Conservation (phyloP, 2,329 filamentous ascomycete species). For the Cryphonectria japonica region DNA sequence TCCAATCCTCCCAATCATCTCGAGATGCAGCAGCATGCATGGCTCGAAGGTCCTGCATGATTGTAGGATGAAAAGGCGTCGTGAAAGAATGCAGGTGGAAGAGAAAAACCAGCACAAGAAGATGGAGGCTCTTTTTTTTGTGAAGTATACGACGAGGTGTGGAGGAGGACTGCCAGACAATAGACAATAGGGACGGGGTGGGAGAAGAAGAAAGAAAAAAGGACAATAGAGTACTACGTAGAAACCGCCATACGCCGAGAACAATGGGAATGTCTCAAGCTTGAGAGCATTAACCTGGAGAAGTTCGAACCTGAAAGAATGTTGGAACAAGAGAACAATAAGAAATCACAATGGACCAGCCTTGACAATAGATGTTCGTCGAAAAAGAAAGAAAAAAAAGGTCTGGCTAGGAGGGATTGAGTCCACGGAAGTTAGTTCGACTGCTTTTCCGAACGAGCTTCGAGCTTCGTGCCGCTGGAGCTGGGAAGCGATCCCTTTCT, state of each 20-base stretch:
- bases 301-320: slow-evolving; percentile 8
- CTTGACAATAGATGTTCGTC: not conserved
- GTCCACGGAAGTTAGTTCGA: not conserved
- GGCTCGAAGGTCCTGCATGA: slow-evolving; percentile 20
- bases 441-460: not conserved
- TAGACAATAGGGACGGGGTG: not conserved
- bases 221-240: slow-evolving; percentile 12
- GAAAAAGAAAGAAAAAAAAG: not conserved
- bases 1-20: slow-evolving; percentile 60
- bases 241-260: slow-evolving; percentile 19
- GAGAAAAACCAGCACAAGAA: not conserved
- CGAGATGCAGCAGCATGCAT: slow-evolving; percentile 21
- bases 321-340: slow-evolving; percentile 17
- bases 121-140: not conserved
- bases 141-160: slow-evolving; percentile 2
- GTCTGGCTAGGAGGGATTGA: not conserved
- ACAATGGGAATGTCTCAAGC: slow-evolving; percentile 21
- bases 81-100: not conserved
- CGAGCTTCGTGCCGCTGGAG: slow-evolving; percentile 13
- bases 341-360: slow-evolving; percentile 5
- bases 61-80: slow-evolving; percentile 12
- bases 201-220: not conserved
- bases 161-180: slow-evolving; percentile 11
- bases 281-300: slow-evolving; percentile 7
- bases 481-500: slow-evolving; percentile 3